Conservation (phyloP, 1,284 basidiomycete species). For the Rhizoctonia solani region DNA sequence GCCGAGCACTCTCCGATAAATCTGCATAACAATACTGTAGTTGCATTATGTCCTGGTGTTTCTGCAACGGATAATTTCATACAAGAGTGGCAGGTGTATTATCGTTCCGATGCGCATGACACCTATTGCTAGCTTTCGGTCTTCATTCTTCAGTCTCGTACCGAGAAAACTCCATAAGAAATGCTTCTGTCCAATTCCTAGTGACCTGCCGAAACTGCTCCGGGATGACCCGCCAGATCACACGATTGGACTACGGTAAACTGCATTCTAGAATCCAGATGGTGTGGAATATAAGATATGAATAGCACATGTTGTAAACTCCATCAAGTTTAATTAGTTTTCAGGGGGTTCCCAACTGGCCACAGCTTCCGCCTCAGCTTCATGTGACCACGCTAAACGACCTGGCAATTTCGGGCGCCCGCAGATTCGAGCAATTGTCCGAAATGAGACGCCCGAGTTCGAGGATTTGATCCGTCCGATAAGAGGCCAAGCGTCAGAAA, state of each 20-base stretch:
- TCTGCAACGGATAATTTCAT: neutral
- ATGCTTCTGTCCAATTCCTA: neutral
- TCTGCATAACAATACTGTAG: neutral
- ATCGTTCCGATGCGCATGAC: neutral
- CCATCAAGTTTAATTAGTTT: neutral
- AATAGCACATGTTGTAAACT: neutral
- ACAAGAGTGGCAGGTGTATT: neutral
- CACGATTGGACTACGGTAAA: neutral
- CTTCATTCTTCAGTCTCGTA: neutral
- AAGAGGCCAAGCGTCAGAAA: too few relatives aligned
- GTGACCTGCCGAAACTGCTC: conserved; percentile 20
- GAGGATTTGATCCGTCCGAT: neutral
- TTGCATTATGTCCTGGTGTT: neutral
- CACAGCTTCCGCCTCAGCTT: neutral
- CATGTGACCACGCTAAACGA: neutral
- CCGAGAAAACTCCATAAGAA: conserved; percentile 21
- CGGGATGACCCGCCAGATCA: conserved; percentile 1
- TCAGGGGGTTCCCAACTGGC: neutral
- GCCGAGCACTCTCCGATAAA: conserved; percentile 32
- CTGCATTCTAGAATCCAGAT: neutral
- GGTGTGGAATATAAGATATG: neutral
- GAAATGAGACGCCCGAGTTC: neutral
- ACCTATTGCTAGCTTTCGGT: neutral
- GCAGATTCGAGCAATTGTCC: neutral
- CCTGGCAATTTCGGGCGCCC: neutral